Conservation (phyloP, 2,329 filamentous ascomycete genomes). For the Aureobasidium sp. region DNA sequence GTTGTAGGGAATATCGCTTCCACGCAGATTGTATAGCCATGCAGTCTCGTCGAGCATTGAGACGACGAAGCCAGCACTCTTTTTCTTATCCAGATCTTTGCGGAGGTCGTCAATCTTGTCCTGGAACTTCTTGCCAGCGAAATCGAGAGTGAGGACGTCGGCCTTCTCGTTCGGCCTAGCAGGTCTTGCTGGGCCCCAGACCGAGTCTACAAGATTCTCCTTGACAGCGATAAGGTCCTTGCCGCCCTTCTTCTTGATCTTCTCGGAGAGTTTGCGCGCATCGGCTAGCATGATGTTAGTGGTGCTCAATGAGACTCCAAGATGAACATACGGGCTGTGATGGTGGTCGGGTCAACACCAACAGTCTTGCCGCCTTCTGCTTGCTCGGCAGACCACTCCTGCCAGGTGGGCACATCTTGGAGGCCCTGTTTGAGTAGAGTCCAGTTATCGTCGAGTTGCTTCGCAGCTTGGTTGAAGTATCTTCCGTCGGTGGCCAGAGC, state of each 20-base stretch:
- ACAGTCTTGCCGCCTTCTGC: conserved; percentile 80
- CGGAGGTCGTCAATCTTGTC: conserved; percentile 78
- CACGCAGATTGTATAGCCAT: conserved; percentile 96
- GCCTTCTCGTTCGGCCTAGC: conserved; percentile 67
- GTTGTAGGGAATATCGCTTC: conserved; percentile 94
- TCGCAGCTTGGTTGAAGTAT: conserved; percentile 93
- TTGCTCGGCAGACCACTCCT: conserved; percentile 87
- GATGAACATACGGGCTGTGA: conserved; percentile 52
- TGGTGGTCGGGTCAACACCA: conserved; percentile 80
- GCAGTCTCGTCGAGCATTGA: conserved; percentile 96
- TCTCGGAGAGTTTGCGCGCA: conserved; percentile 69
- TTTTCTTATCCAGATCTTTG: conserved; percentile 88
- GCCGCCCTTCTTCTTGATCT: conserved; percentile 79
- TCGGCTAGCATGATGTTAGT: conserved; percentile 32
- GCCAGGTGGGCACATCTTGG: conserved; percentile 92
- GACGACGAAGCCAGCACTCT: conserved; percentile 76
- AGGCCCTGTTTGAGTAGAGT: conserved; percentile 83
- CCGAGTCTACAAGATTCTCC: conserved; percentile 78
- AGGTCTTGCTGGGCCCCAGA: conserved; percentile 75
- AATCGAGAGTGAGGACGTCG: conserved; percentile 61
- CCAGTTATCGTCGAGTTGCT: conserved; percentile 91
- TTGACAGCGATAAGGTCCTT: conserved; percentile 64
- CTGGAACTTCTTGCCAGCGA: conserved; percentile 72
- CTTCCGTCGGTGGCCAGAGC: conserved; percentile 89
- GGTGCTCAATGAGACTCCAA: conserved; percentile 31